Base-by-base conservation (phyloP, 192 early-diverging fungal genomes). In the Rhizophagus prolifer region DNA sequence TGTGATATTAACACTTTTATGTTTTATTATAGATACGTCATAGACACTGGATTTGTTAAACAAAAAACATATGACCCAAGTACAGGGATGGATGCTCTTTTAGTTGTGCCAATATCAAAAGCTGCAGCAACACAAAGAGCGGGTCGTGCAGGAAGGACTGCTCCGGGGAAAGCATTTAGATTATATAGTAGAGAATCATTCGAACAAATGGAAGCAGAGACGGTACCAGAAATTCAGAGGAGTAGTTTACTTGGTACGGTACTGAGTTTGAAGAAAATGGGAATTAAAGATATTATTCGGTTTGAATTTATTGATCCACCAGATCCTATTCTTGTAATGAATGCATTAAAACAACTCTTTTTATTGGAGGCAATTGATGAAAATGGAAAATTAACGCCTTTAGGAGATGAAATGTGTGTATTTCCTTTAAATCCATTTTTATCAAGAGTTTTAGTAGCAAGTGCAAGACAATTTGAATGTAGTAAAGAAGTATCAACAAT, bases 281-380 rank as follows among this genome's bases (percentile, higher is more conserved):
- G 94, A 21, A 94, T 98, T 61, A 83, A 93, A 72, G 96, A 97
- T 81, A 86, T 97, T 47, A 82, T 95, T 26, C 86, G 93, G 4
- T 99, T 98, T 84, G 94, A 94, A 70, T 99, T 99, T 83, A 92
- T 99, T 88, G 96, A 98, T 80, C 93, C 94, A 6, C 96, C 96
- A 16, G 94, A 95, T 3, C 78, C 87, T 25, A 88, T 91, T 4
- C 91, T 93, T 63, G 91, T 98, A 14, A 80, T 90, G 70, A 92
- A 93, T 13, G 93, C 96, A 0, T 86, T 98, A 80, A 94, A 94
- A 76, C 93, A 94, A 75, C 80, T 98, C 46, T 97, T 93, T 84
- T 87, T 95, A 50, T 85, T 99, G 21, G 94, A 93, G 21, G 97
- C 92, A 0, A 88, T 99, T 73, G 95, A 97, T 78, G 89, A 92